Evolutionary conservation across 2,329 filamentous ascomycete species (phyloP).

Genomic region (Bipolaris bicolor): DNA sequence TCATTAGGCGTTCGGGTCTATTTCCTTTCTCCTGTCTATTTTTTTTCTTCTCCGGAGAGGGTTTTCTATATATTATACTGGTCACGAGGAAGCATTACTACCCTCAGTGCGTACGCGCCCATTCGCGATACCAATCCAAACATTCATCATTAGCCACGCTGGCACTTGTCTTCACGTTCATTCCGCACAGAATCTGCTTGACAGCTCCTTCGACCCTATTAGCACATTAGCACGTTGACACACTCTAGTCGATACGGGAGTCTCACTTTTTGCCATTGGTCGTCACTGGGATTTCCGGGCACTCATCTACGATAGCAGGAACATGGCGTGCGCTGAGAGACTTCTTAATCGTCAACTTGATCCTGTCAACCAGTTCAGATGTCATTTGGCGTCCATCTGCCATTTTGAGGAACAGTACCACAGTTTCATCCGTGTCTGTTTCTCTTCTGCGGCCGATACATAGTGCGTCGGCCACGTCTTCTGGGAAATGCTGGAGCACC

Average conservation of each 20-base stretch:
- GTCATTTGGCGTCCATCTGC: slow-evolving; percentile 62
- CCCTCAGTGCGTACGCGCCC: slow-evolving; percentile 55
- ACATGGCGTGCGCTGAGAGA: slow-evolving; percentile 91
- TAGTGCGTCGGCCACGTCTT: slow-evolving; percentile 81
- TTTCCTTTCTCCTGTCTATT: background rate
- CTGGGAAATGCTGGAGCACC: slow-evolving; percentile 80
- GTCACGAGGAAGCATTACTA: background rate
- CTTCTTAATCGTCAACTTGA: slow-evolving; percentile 72
- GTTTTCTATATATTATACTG: background rate
- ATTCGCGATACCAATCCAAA: slow-evolving; percentile 84
- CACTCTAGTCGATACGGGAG: background rate
- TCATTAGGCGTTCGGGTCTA: background rate
- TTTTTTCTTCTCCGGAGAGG: background rate
- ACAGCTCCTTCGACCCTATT: slow-evolving; percentile 89
- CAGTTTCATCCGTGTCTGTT: slow-evolving; percentile 79
- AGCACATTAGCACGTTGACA: background rate
- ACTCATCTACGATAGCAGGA: slow-evolving; percentile 80
- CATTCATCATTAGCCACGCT: slow-evolving; percentile 93
- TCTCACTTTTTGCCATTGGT: slow-evolving; percentile 93
- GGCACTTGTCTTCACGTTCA: slow-evolving; percentile 85
- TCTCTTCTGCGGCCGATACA: slow-evolving; percentile 79
- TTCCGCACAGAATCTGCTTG: slow-evolving; percentile 91
- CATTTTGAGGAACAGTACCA: slow-evolving; percentile 88
- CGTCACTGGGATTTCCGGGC: slow-evolving; percentile 86
- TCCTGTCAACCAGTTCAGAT: slow-evolving; percentile 64